Base-by-base conservation (phyloP, 2,329 filamentous ascomycete genomes). In the Stachybotrys chartarum region DNA sequence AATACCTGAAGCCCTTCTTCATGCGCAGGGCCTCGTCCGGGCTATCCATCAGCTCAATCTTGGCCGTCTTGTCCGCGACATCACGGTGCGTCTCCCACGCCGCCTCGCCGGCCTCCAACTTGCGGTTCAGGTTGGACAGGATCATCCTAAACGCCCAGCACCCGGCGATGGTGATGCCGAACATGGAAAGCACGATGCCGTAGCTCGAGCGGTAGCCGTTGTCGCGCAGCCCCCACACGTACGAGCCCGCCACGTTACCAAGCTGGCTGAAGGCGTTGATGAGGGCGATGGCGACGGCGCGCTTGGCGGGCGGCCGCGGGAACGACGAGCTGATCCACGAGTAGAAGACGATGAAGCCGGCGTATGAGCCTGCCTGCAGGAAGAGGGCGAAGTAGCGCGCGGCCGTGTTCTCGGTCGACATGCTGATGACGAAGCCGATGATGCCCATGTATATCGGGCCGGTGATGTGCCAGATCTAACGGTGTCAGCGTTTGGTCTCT, bases 151-250 rank as follows among this genome's bases (percentile, higher is more conserved):
- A 78, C 35, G 68, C 56, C 53, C 69, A 73, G 66, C 78, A 84
- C 6, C 81, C 81, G 0, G 74, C 42, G 35, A 84, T 78, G 0
- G 83, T 81, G 46, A 83, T 61, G 4, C 80, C 81, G 62, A 85
- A 86, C 83, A 86, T 86, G 63, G 81, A 74, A 14, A 79, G 77
- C 6, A 86, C 84, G 55, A 87, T 83, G 5, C 81, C 83, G 61
- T 86, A 86, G 58, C 81, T 85, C 71, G 82, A 79, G 59, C 83
- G 77, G 72, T 77, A 86, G 0, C 84, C 84, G 58, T 86, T 78
- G 0, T 77, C 81, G 30, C 74, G 70, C 52, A 86, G 73, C 53
- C 76, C 71, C 83, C 83, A 86, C 3, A 86, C 83, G 61, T 86
- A 86, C 0, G 78, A 81, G 2, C 83, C 83, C 0, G 83, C 82